Evolutionary conservation across 2,329 filamentous ascomycete genomes (phyloP), one percentile per base, ranked within the genome.

Genomic region (Thielaviopsis punctulata): DNA sequence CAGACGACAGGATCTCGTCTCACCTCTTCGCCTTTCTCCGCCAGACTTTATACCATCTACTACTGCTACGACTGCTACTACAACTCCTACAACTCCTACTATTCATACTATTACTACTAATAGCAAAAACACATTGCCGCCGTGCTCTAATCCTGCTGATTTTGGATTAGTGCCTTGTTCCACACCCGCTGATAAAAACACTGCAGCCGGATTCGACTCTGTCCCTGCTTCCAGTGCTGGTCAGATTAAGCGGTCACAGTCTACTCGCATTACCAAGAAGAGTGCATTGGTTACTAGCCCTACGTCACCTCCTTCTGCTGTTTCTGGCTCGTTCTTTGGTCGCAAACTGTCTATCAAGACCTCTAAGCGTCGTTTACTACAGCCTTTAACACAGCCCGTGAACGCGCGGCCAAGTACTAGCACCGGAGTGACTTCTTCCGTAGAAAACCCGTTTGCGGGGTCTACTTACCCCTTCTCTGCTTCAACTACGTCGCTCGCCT

Each of bases 11-110:
- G 53, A 55, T 39, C 53, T 55, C 33, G 53, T 55, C 8, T 55
- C 53, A 4, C 53, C 53, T 25, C 43, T 55, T 21, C 53, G 53
- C 10, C 46, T 55, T 48, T 55, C 53, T 22, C 53, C 53, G n/a
- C 53, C 53, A 12, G 49, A 55, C 25, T 15, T 49, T 36, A 15
- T 36, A 15, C 13, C 30, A 15, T 36, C 30, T 12, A 12, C 30
- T 9, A n/a, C n/a, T n/a, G n/a, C 30, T 36, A 36, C 30, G 30
- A 5, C 30, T 36, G 30, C 30, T 36, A 9, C 30, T 15, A n/a
- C 30, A 15, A 3, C 27, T 33, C 10, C 27, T 33, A 13, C 27
- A 10, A 10, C 25, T 27, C 25, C 25, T 27, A n/a, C n/a, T n/a
- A n/a, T n/a, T n/a, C n/a, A n/a, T n/a, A n/a, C n/a, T n/a, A n/a